A percentile compares a stretch with the other conserved stretches of the same genome.
Evolutionary conservation across 2,329 filamentous ascomycete genomes (phyloP).

Genomic region (Didymella glomerata): DNA sequence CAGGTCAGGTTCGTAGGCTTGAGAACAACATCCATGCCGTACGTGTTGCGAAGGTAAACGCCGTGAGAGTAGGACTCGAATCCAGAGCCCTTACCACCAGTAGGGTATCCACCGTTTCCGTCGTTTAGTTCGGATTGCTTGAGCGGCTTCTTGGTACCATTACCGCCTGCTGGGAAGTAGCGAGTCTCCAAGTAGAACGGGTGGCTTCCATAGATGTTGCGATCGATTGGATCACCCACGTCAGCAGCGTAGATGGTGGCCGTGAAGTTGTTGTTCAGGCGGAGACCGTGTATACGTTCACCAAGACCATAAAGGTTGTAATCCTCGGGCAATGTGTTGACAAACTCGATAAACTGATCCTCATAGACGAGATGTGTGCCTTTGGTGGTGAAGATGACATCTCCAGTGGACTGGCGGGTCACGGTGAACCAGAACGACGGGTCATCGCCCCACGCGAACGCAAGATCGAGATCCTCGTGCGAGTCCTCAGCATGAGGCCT

Average conservation of each 20-base stretch:
- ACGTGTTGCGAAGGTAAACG: conserved; percentile 78
- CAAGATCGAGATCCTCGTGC: conserved; percentile 56
- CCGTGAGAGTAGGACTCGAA: conserved; percentile 78
- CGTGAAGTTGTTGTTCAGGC: conserved; percentile 76
- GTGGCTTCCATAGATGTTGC: conserved; percentile 78
- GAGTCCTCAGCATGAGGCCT: conserved; percentile 59
- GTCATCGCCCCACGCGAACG: conserved; percentile 63
- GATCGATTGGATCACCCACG: conserved; percentile 68
- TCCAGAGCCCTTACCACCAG: conserved; percentile 49
- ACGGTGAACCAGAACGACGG: conserved; percentile 66
- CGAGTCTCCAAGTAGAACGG: conserved; percentile 82
- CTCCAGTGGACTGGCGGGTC: conserved; percentile 66
- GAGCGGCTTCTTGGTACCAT: conserved; percentile 61
- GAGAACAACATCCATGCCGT: conserved; percentile 77
- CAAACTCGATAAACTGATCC: conserved; percentile 80
- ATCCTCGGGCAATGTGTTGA: conserved; percentile 69
- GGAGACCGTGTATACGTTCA: conserved; percentile 74
- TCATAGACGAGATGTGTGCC: conserved; percentile 74
- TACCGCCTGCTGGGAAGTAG: conserved; percentile 68
- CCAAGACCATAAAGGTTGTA: conserved; percentile 81
- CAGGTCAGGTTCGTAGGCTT: conserved; percentile 72
- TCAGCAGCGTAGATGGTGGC: conserved; percentile 75
- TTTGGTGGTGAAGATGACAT: conserved; percentile 73
- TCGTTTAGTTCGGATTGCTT: conserved; percentile 59
- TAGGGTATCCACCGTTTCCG: conserved; percentile 6